Evolutionary conservation across 2,329 filamentous ascomycete species (phyloP), one percentile per base, ranked within the genome.

Genomic region (Fusarium decemcellulare): DNA sequence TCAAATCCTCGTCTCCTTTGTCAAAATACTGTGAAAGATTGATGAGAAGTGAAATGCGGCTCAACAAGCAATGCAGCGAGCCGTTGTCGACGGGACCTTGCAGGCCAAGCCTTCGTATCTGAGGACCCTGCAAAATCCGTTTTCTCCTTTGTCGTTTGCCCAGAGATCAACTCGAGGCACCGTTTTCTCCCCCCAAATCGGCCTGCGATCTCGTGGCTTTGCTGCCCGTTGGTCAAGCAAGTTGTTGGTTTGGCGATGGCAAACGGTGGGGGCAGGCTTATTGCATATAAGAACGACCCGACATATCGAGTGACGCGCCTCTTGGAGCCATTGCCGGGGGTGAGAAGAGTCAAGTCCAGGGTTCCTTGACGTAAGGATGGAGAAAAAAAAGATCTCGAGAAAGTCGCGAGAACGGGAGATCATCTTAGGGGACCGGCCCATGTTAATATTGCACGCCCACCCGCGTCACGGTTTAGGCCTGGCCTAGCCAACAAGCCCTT

Each of bases 371-470:
- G 55, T 23, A 39, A 14, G 14, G 67, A 30, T 65, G 52, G 60
- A 55, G 50, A 48, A 43, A 61, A 61, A 68, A 57, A 44, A 54
- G 59, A 70, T 65, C 63, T 67, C 53, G 29, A 43, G 40, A 29
- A 39, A 59, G 59, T 59, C 59, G 48, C 48, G 23, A 61, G 37
- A 40, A 56, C 66, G 62, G 55, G 67, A 62, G 70, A 72, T 70
- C 67, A 65, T 14, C 59, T 47, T 54, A 43, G 70, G 72, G 62
- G 66, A 63, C 40, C 34, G 27, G 48, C 58, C 48, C 59, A 48
- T 70, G 71, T 69, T 74, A 73, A 74, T 74, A 74, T 72, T 34
- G 12, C 47, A 32, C 47, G 30, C 48, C 42, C 39, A 34, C 48
- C 18, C 42, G 44, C 61, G 48, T 46, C 47, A 46, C 36, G 27